Base-by-base conservation (phyloP, 2,329 filamentous ascomycete species). In the Colletotrichum abscissum region DNA sequence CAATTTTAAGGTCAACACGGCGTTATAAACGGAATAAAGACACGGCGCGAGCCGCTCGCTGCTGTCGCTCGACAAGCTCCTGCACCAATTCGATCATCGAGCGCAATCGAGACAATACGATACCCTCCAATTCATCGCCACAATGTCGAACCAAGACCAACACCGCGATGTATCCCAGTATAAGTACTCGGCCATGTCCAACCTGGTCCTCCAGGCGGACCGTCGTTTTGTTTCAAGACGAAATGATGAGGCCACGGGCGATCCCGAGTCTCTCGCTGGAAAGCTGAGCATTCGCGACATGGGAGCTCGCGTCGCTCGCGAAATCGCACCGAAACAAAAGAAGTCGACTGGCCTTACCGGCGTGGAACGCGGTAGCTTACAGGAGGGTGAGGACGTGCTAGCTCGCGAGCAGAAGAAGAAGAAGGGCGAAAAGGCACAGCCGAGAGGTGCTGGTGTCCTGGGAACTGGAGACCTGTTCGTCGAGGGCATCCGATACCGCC, bases 101-200 rank as follows among this genome's bases (percentile, higher is more conserved):
- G 60, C 62, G 67, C 62, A 28, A 69, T 54, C 67, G 67, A 70
- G 33, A 69, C 56, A 16, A 73, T 14, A 73, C 62, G 42, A 72
- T 64, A 68, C 65, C 69, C 67, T 30, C 42, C 52, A 67, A 58
- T 56, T 30, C 75, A 76, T 78, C 79, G 80, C 77, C 83, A 88
- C 82, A 72, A 95, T 96, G 94, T 89, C 93, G 84, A 93, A 92
- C 82, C 88, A 90, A 83, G 93, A 92, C 83, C 88, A 91, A 83
- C 88, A 92, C 80, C 91, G 90, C 84, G 91, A 97, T 93, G 94
- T 97, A 80, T 95, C 95, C 84, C 95, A 98, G 86, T 98, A 97
- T 90, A 98, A 98, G 86, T 98, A 98, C 91, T 95, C 95, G 92
- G 95, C 94, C 84, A 98, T 99, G 97, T 99, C 97, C 87, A 99